Percentiles rank a stretch among this genome's conserved stretches.
phyloP scores from a whole-genome alignment of 768 basidiomycete species.

The Lactarius psammicola region DNA sequence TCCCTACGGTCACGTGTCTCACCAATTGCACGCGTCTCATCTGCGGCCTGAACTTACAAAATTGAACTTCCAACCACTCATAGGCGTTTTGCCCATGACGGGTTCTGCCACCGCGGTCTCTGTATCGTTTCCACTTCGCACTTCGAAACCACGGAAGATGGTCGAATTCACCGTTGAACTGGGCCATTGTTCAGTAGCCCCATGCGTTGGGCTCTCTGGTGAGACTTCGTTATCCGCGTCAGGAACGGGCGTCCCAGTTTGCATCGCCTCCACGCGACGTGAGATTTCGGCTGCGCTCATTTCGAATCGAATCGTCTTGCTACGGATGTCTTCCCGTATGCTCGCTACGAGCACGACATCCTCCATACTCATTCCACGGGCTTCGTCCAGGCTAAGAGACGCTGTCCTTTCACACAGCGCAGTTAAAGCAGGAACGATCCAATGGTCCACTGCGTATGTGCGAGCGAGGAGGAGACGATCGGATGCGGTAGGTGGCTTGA shows the following conservation, averaged over 20 bases:
- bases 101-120: not conserved
- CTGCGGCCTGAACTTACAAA: not conserved
- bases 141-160: not conserved
- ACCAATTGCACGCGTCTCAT: not conserved
- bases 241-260: not conserved
- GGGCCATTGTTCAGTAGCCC: not conserved
- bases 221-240: not conserved
- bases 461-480: conserved; percentile 19
- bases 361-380: conserved; percentile 12
- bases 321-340: conserved; percentile 13
- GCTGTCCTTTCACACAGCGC: conserved; percentile 11
- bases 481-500: conserved; percentile 5
- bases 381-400: conserved; percentile 18
- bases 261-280: not conserved
- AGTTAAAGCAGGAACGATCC: conserved; percentile 16
- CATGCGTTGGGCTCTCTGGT: not conserved
- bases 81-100: not conserved
- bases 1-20: not conserved
- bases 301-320: not conserved
- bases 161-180: not conserved
- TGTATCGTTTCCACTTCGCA: not conserved
- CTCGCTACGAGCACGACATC: conserved; percentile 18
- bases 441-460: conserved; percentile 6
- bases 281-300: not conserved
- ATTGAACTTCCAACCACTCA: not conserved